phyloP scores from a whole-genome alignment of 148 eudicot genomes.

The Chenopodium quinoa region DNA sequence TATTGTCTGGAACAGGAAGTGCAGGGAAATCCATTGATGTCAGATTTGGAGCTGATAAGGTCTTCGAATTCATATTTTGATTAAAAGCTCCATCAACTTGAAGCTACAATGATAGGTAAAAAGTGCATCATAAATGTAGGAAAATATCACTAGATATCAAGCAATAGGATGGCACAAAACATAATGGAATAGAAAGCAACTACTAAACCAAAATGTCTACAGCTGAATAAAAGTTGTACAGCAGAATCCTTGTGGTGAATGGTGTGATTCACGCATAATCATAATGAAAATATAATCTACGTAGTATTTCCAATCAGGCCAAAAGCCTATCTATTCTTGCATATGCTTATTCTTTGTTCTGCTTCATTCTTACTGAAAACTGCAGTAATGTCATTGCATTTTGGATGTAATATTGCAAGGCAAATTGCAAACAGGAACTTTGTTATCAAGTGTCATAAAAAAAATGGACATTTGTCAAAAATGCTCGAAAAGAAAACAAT shows the following conservation, averaged over 20 bases:
- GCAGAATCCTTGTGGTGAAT: not conserved
- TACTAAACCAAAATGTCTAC: not conserved
- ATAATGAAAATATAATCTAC: not conserved
- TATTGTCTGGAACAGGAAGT: constrained; percentile 57
- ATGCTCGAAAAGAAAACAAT: not conserved
- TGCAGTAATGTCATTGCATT: not conserved
- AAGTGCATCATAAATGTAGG: not conserved
- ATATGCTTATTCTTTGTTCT: not conserved
- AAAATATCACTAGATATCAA: not conserved
- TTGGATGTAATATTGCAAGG: not conserved
- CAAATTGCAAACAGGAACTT: not conserved
- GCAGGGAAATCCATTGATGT: constrained; percentile 76
- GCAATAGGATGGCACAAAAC: not conserved
- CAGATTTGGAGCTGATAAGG: constrained; percentile 72
- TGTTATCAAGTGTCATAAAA: not conserved
- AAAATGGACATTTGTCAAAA: not conserved
- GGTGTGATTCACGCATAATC: not conserved
- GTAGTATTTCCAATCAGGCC: not conserved
- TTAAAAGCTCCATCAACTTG: constrained; percentile 81
- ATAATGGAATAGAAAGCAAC: not conserved
- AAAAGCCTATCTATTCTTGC: not conserved
- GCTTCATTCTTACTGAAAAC: not conserved
- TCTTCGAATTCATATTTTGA: constrained; percentile 61
- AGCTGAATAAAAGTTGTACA: not conserved
- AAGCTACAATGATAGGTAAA: constrained; percentile 51